A percentile compares a stretch with the other conserved stretches of the same genome.
phyloP scores from a whole-genome alignment of 768 basidiomycete genomes.

The Clitopilus hobsonii region DNA sequence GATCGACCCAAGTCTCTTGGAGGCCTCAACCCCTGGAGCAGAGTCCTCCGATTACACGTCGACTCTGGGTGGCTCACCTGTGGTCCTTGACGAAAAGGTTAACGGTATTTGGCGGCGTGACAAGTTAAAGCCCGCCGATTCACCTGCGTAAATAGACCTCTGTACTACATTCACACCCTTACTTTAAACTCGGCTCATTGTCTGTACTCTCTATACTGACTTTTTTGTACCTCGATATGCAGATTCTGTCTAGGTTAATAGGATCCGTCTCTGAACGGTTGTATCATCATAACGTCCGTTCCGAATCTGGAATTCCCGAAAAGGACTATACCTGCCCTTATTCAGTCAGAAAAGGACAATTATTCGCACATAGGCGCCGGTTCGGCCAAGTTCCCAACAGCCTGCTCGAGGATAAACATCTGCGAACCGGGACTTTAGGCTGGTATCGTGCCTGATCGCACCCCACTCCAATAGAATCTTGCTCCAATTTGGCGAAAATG shows the following conservation, averaged over 20 bases:
- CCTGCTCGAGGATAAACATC: too few relatives aligned
- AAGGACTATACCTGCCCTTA: too few relatives aligned
- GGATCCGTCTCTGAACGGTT: not conserved
- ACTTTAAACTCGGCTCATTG: not conserved
- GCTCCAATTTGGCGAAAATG: too few relatives aligned
- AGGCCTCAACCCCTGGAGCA: not conserved
- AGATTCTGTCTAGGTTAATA: not conserved
- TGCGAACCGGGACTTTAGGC: too few relatives aligned
- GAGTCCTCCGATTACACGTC: not conserved
- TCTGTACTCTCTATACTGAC: not conserved
- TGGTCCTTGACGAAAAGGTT: constrained; percentile 1
- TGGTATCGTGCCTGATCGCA: too few relatives aligned
- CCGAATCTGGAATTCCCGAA: not conserved
- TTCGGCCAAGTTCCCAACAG: too few relatives aligned
- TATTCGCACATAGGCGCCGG: too few relatives aligned
- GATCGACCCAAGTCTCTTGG: not conserved
- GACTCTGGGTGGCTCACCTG: constrained; percentile 3
- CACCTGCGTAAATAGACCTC: not conserved
- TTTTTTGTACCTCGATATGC: not conserved
- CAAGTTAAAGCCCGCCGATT: not conserved
- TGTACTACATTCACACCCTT: not conserved
- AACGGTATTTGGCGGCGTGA: constrained; percentile 2
- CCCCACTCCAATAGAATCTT: too few relatives aligned
- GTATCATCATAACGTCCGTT: not conserved
- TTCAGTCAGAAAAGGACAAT: too few relatives aligned